phyloP scores from a whole-genome alignment of 345 rosid genomes.

The Salix arbutifolia region DNA sequence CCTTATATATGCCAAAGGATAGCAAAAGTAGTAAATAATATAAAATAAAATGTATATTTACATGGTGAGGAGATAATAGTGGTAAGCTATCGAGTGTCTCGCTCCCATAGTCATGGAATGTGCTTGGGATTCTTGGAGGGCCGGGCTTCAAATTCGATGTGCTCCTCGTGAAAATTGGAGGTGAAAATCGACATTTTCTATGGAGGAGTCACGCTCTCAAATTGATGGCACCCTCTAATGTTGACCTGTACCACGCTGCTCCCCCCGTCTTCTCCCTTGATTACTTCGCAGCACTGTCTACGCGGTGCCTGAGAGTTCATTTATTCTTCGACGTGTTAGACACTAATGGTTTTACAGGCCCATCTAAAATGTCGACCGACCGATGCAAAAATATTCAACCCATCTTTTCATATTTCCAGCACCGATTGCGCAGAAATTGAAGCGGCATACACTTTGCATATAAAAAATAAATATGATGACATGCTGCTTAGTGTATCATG shows the following conservation, averaged over 20 bases:
- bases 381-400: neutral
- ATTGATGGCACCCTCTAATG: slow-evolving; percentile 51
- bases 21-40: no score
- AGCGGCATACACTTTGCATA: neutral
- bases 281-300: slow-evolving; percentile 60
- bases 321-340: neutral
- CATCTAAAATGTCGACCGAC: neutral
- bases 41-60: no score
- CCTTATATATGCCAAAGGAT: no score
- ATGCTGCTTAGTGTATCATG: neutral
- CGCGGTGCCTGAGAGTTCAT: slow-evolving; percentile 65
- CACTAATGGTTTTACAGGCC: neutral
- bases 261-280: slow-evolving; percentile 25
- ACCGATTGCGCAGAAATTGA: slow-evolving; percentile 20
- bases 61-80: neutral
- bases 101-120: no score
- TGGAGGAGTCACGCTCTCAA: slow-evolving; percentile 64
- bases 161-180: no score
- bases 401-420: neutral
- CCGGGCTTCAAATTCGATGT: no score
- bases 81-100: no score
- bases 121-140: no score
- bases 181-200: slow-evolving; percentile 16
- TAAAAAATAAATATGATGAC: neutral
- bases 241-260: slow-evolving; percentile 37